These are phyloP conservation scores for Aspergillus sergii DNA, from an alignment of 2,329 filamentous ascomycete species.

Conservation along the genomic window DNA sequence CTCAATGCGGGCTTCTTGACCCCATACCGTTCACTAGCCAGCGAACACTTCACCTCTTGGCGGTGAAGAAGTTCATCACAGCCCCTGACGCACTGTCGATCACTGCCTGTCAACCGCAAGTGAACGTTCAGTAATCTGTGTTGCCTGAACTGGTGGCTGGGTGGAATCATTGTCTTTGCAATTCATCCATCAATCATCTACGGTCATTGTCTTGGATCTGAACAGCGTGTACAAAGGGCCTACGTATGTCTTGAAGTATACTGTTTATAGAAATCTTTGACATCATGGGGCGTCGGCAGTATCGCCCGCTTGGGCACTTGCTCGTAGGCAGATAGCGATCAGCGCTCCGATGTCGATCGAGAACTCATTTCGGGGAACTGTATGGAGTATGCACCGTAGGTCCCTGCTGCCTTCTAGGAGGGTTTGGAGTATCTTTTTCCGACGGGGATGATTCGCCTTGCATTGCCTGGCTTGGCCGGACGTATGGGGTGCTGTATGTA, in stretches of 20 bases:
- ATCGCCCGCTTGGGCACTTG: not conserved
- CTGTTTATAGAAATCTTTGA: not conserved
- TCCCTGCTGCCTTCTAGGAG: not conserved
- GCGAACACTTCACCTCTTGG: conserved; percentile 1
- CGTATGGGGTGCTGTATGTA: not conserved
- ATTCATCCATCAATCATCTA: no score
- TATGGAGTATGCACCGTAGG: not conserved
- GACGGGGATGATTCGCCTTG: not conserved
- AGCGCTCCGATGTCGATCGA: not conserved
- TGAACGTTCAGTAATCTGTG: not conserved
- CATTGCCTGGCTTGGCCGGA: not conserved
- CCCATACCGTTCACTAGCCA: not conserved
- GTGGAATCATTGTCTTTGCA: not conserved
- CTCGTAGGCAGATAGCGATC: conserved; percentile 1
- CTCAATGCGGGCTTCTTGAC: not conserved
- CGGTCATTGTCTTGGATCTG: not conserved
- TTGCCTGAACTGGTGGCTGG: not conserved
- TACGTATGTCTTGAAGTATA: not conserved
- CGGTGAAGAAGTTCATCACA: conserved; percentile 1
- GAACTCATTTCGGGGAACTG: not conserved
- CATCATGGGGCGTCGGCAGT: not conserved
- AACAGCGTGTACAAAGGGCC: not conserved
- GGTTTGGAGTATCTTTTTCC: not conserved
- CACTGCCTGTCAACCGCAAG: not conserved
- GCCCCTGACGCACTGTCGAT: conserved; percentile 13